These are phyloP conservation scores for Colletotrichum sp. DNA, from an alignment of 2,329 filamentous ascomycete species.

Conservation along the genomic window DNA sequence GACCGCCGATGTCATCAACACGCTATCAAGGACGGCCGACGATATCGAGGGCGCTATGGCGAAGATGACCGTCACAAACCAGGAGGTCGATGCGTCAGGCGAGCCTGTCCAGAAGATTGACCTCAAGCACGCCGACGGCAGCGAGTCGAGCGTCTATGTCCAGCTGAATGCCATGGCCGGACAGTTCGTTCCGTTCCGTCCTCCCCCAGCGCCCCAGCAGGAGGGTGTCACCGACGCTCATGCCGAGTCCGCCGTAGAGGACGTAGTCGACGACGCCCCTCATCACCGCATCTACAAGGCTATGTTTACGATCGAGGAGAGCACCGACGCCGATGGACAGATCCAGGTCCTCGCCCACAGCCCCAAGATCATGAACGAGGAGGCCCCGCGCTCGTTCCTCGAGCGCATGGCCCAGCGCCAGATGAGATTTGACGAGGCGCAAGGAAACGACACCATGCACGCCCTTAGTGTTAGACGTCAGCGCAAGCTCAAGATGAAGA, in stretches of 20 bases:
- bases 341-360: slow-evolving; percentile 66
- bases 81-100: slow-evolving; percentile 45
- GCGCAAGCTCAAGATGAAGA: slow-evolving; percentile 99
- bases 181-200: slow-evolving; percentile 80
- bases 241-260: slow-evolving; percentile 39
- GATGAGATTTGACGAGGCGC: slow-evolving; percentile 61
- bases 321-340: slow-evolving; percentile 63
- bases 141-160: slow-evolving; percentile 64
- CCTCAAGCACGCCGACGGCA: slow-evolving; percentile 61
- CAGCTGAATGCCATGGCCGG: slow-evolving; percentile 73
- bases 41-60: slow-evolving; percentile 65
- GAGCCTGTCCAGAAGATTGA: slow-evolving; percentile 57
- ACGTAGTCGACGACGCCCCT: slow-evolving; percentile 33
- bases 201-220: slow-evolving; percentile 80
- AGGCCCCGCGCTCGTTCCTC: slow-evolving; percentile 62
- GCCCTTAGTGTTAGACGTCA: slow-evolving; percentile 92
- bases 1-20: slow-evolving; percentile 70
- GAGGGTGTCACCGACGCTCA: slow-evolving; percentile 42
- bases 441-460: slow-evolving; percentile 64
- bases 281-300: slow-evolving; percentile 66
- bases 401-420: slow-evolving; percentile 73
- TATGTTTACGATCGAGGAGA: slow-evolving; percentile 71
- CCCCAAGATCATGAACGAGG: slow-evolving; percentile 60
- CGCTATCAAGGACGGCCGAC: slow-evolving; percentile 65
- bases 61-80: slow-evolving; percentile 51